These are phyloP conservation scores for Microdochium paspali DNA, from an alignment of 2,329 filamentous ascomycete species.

Conservation along the genomic window DNA sequence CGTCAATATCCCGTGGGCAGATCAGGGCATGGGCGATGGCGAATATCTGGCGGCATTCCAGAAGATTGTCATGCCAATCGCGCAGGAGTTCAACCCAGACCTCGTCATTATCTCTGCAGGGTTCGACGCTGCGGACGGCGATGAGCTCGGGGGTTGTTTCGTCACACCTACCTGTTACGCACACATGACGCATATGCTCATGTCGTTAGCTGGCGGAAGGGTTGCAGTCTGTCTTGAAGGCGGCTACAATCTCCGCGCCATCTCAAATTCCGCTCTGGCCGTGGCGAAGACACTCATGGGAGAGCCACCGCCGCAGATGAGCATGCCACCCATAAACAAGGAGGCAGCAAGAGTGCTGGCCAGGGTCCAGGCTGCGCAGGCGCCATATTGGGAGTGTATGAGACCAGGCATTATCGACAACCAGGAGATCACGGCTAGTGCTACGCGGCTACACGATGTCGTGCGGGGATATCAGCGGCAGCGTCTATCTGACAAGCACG, in stretches of 20 bases:
- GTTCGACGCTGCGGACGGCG: conserved; percentile 90
- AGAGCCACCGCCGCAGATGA: conserved; percentile 65
- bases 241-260: conserved; percentile 88
- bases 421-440: conserved; percentile 40
- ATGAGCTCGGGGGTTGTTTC: conserved; percentile 86
- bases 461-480: conserved; percentile 70
- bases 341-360: conserved; percentile 47
- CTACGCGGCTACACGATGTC: conserved; percentile 66
- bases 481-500: conserved; percentile 58
- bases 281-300: conserved; percentile 93
- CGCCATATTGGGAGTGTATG: conserved; percentile 81
- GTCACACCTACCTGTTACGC: conserved; percentile 88
- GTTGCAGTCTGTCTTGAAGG: conserved; percentile 90
- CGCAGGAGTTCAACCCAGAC: conserved; percentile 86
- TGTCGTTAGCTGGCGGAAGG: conserved; percentile 84
- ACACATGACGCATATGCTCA: conserved; percentile 99
- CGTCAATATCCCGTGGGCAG: conserved; percentile 58
- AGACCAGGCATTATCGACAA: conserved; percentile 55
- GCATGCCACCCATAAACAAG: conserved; percentile 45
- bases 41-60: conserved; percentile 97
- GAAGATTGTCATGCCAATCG: conserved; percentile 92
- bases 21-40: conserved; percentile 82
- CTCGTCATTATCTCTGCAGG: conserved; percentile 92
- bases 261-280: conserved; percentile 83
- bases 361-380: conserved; percentile 50